Conservation (phyloP, 768 basidiomycete genomes). For the Mycena filopes region DNA sequence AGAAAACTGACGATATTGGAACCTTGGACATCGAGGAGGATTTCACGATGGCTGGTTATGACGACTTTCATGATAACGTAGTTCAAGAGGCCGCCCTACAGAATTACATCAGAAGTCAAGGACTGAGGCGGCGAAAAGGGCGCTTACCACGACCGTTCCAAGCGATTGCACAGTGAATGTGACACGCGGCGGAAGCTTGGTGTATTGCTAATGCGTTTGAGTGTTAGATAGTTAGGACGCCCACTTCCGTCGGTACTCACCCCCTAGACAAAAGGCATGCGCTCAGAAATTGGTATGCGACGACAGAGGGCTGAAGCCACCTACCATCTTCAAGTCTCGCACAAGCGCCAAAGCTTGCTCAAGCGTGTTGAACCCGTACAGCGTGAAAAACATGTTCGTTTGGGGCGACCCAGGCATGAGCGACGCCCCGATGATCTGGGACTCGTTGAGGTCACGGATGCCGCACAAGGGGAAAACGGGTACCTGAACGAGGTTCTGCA, state of each 20-base stretch:
- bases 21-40: conserved; percentile 64
- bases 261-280: no score
- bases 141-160: conserved; percentile 49
- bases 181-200: conserved; percentile 61
- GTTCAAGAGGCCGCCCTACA: conserved; percentile 51
- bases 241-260: no score
- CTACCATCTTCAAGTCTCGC: conserved; percentile 58
- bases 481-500: conserved; percentile 63
- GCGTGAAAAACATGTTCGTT: conserved; percentile 72
- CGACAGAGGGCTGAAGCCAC: no score
- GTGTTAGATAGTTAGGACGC: no score
- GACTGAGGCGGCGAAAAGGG: not conserved
- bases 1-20: conserved; percentile 54
- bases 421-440: conserved; percentile 67
- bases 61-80: conserved; percentile 52
- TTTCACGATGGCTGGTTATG: conserved; percentile 58
- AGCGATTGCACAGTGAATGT: conserved; percentile 60
- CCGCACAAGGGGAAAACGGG: no score
- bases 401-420: conserved; percentile 70
- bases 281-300: no score
- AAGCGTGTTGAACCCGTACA: conserved; percentile 50
- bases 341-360: conserved; percentile 53
- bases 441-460: conserved; percentile 19
- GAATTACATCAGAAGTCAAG: not conserved
- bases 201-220: no score